Evolutionary conservation across 164 flowering plant species (phyloP), one percentile per base, ranked within the genome.

Genomic region (Paratinospora sagittata): DNA sequence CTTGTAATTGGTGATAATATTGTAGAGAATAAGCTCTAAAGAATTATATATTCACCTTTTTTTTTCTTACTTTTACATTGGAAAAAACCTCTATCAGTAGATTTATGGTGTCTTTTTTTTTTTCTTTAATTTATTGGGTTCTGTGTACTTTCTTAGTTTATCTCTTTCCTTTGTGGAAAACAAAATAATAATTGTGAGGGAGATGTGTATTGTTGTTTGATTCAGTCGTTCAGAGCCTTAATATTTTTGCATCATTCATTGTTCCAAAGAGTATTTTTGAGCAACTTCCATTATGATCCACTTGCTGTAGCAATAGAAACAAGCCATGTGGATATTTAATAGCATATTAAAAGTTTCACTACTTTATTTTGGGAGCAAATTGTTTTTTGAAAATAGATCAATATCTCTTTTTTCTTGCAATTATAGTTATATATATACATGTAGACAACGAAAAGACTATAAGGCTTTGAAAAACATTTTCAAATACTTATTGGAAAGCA

Each of bases 1-100:
- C 12, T 47, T 76, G 64, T 57, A 75, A 71, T 76, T 66, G 43
- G 49, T 41, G 55, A 24, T 67, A 36, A 36, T 49, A 67, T 67
- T 66, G 47, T 49, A 67, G 55, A 43, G 69, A 67, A 67, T 43
- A 67, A 67, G n/a, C 36, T 65, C n/a, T 14, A 13, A 58, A 47
- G 34, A 19, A 39, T 34, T 2, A 27, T 45, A 19, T 52, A 17
- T 55, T 55, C 61, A n/a, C 24, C 10, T 52, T 52, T 55, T 55
- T n/a, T 55, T 55, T n/a, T 16, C n/a, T 52, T 19, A 52, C 61
- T 19, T n/a, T 55, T n/a, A 55, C 61, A 55, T n/a, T 4, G 21
- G 23, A 55, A 19, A 55, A 55, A 55, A 5, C 3, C 9, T 55
- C 10, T 52, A n/a, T 55, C 61, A 21, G 24, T 55, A 1, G 61